A percentile compares a stretch with the other conserved stretches of the same genome.
These are phyloP conservation scores for Fusarium continuum DNA, from an alignment of 2,329 filamentous ascomycete species.

Conservation along the genomic window DNA sequence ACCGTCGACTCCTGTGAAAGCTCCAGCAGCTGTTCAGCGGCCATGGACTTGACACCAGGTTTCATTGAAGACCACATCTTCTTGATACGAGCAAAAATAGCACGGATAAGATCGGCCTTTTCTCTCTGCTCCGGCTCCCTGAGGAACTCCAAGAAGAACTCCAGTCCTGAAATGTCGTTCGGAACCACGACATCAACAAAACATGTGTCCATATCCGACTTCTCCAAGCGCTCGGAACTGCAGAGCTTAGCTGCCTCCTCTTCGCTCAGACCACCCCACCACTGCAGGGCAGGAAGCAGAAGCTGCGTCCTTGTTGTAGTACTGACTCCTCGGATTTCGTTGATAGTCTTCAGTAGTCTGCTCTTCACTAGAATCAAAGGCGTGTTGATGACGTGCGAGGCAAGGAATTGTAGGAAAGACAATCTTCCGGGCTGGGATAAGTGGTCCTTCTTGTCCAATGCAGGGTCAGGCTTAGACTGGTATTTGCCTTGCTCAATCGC, in stretches of 20 bases:
- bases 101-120: constrained; percentile 64
- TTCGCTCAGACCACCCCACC: constrained; percentile 69
- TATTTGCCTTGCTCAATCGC: constrained; percentile 55
- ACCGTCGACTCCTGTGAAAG: constrained; percentile 60
- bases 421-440: constrained; percentile 69
- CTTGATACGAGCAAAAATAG: constrained; percentile 74
- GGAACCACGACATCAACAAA: constrained; percentile 63
- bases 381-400: constrained; percentile 74
- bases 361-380: constrained; percentile 76
- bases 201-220: constrained; percentile 52
- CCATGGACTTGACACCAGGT: constrained; percentile 65
- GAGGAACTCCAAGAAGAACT: constrained; percentile 60
- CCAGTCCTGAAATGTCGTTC: constrained; percentile 62
- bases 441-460: constrained; percentile 62
- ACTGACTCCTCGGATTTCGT: constrained; percentile 77
- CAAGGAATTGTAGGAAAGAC: constrained; percentile 75
- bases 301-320: constrained; percentile 74
- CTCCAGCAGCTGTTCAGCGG: constrained; percentile 71
- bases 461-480: constrained; percentile 44
- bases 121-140: constrained; percentile 52
- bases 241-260: constrained; percentile 59
- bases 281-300: constrained; percentile 77
- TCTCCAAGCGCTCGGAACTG: constrained; percentile 54
- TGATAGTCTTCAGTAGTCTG: constrained; percentile 75
- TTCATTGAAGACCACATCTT: constrained; percentile 79